These are phyloP conservation scores for Saksenaea oblongispora DNA, from an alignment of 371 early-diverging fungal species.

Conservation along the genomic window DNA sequence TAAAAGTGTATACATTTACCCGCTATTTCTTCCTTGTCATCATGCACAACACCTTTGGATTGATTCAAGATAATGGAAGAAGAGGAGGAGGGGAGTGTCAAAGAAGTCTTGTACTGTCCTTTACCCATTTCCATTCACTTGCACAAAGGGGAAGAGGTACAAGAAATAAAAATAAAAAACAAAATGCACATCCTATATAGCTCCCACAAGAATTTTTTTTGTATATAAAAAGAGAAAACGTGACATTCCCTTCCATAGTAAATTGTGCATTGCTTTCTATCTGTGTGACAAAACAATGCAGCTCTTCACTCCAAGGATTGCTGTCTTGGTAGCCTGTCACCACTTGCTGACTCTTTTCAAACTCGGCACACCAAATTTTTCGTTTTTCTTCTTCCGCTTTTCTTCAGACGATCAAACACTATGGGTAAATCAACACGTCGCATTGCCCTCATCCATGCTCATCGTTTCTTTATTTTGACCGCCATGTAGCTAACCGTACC, in stretches of 20 bases:
- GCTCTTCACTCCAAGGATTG: no score
- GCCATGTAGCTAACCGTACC: slow-evolving; percentile 66
- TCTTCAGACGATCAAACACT: not conserved
- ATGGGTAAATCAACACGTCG: not conserved
- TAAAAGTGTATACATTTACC: no score
- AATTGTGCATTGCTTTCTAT: not conserved
- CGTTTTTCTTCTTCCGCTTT: no score
- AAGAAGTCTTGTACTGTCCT: not conserved
- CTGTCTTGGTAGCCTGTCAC: no score
- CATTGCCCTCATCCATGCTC: not conserved
- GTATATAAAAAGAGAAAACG: not conserved
- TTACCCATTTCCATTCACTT: not conserved
- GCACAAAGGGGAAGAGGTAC: not conserved
- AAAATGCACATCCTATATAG: not conserved
- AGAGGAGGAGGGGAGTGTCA: not conserved
- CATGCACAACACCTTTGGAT: no score
- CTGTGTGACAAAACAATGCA: not conserved
- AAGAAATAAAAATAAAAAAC: no score
- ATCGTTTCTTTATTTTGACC: not conserved
- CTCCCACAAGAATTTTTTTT: no score
- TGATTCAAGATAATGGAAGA: not conserved
- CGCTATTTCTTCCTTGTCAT: no score
- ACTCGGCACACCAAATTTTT: no score
- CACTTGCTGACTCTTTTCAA: no score
- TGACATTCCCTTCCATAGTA: not conserved